Evolutionary conservation across 371 early-diverging fungal genomes (phyloP), one percentile per base, ranked within the genome.

Genomic region (Apophysomyces elegans): DNA sequence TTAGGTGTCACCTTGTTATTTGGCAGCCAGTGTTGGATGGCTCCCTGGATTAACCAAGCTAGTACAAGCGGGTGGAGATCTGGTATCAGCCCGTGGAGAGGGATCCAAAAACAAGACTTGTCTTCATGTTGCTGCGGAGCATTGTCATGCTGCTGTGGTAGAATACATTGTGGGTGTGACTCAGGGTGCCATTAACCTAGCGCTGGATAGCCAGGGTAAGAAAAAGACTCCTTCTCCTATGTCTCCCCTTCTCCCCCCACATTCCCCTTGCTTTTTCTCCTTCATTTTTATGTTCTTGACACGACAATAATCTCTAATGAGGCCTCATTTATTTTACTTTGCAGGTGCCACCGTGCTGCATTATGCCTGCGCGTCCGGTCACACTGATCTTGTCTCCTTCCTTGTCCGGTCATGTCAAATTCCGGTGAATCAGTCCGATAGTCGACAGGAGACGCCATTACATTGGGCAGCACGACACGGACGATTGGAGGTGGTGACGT

Each of bases 401-500:
- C 61, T 80, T 37, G 63, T 69, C 5, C 65, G 73, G 38, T 67
- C 70, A 12, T 80, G 78, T 50, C 74, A 74, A 35, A 70, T 80
- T 54, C 70, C 71, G 0, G 67, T 78, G 1, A 66, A 74, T 37
- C 74, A 70, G 60, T 50, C 61, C 16, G 78, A 82, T 61, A 60
- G 70, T 13, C 68, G 72, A 36, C 78, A 73, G 8, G 79, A 82
- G 58, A 46, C 66, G 14, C 76, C 79, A 21, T 56, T 82, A 8
- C 82, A 79, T 58, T 82, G 78, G 78, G 82, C 82, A 7, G 74
- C 78, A 13, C 63, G 75, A 8, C 69, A 76, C 59, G 82, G 79
- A 9, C 74, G 75, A 35, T 45, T 79, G 14, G 82, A 81, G 57
- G 78, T 79, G 0, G 73, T 74, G 32, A 73, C 79, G 0, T 65